Base-by-base conservation (phyloP, 495 filamentous ascomycete species). In the Paragyromitra xinjiangensis region DNA sequence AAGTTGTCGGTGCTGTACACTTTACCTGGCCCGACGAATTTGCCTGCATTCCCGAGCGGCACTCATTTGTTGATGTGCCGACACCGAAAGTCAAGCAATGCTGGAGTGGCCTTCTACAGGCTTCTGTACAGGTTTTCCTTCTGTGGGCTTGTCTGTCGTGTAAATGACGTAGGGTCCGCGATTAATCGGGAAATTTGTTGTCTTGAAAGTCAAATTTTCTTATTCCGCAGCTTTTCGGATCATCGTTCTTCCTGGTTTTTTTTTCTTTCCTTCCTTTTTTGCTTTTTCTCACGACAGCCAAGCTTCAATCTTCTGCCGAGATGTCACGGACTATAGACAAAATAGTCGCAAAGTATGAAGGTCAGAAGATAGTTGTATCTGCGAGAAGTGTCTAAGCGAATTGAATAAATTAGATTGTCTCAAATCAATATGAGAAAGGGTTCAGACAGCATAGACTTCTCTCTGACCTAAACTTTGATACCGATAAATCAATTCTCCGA, bases 101-200 rank as follows among this genome's bases (percentile, higher is more conserved):
- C 68, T 40, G 26, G 48, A 44, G 19, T n/a, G 8, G 48, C 56
- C 64, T n/a, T 69, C 19, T 37, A 64, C 70, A 73, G 48, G 19
- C 63, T 73, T 65, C 26, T 53, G 53, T 12, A 42, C 34, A 50
- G 16, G 50, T 22, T 34, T 39, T 64, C 40, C 65, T 72, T 71
- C 16, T 24, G 59, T 44, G 19, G 29, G 11, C 53, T 62, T 40
- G 29, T 65, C 37, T 65, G 19, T 68, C 7, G 14, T 4, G 24
- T 50, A 26, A 59, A 48, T 76, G 73, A 75, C 67, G 67, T 75
- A 71, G 22, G 37, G 19, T 53, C 24, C 53, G 16, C 44, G 50
- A 61, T 50, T 29, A 59, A 65, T 77, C 74, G 74, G 69, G 58
- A 42, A 76, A 64, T 73, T 73, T 61, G 39, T 73, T 65, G 45